Evolutionary conservation across 768 basidiomycete species (phyloP).

Genomic region (Lactarius deliciosus): DNA sequence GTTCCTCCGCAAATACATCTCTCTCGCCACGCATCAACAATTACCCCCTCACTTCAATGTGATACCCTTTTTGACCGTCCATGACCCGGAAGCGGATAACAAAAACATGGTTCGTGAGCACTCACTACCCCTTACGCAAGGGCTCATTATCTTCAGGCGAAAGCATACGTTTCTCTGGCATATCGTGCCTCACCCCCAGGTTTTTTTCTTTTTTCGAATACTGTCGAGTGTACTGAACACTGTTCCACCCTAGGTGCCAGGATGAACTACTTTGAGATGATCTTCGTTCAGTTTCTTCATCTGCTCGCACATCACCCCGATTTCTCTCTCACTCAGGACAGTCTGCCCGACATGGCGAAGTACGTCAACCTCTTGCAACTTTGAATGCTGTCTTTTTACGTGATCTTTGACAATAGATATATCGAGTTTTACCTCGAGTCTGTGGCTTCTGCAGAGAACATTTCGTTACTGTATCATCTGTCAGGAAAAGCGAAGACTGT

Average conservation of each 20-base stretch:
- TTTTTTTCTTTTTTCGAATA: conserved; percentile 9
- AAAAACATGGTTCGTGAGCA: conserved; percentile 53
- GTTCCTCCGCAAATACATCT: conserved; percentile 74
- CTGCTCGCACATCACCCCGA: conserved; percentile 95
- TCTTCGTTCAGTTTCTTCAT: conserved; percentile 84
- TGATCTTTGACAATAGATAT: conserved; percentile 55
- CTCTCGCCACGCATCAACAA: conserved; percentile 61
- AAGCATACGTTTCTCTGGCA: conserved; percentile 25
- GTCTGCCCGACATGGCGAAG: conserved; percentile 78
- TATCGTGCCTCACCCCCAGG: conserved; percentile 23
- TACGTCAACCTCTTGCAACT: conserved; percentile 39
- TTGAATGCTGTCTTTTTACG: not conserved
- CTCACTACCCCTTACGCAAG: not conserved
- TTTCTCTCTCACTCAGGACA: conserved; percentile 65
- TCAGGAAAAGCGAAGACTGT: conserved; percentile 85
- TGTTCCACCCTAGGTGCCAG: conserved; percentile 43
- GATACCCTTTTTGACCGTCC: conserved; percentile 83
- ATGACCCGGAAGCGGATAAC: conserved; percentile 88
- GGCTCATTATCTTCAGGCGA: conserved; percentile 14
- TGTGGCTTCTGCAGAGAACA: conserved; percentile 74
- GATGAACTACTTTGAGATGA: conserved; percentile 72
- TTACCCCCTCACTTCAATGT: conserved; percentile 74
- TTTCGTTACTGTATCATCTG: conserved; percentile 80
- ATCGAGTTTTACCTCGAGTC: conserved; percentile 84
- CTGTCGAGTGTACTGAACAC: not conserved